Base-by-base conservation (phyloP, 768 basidiomycete species). In the Lentinula edodes region DNA sequence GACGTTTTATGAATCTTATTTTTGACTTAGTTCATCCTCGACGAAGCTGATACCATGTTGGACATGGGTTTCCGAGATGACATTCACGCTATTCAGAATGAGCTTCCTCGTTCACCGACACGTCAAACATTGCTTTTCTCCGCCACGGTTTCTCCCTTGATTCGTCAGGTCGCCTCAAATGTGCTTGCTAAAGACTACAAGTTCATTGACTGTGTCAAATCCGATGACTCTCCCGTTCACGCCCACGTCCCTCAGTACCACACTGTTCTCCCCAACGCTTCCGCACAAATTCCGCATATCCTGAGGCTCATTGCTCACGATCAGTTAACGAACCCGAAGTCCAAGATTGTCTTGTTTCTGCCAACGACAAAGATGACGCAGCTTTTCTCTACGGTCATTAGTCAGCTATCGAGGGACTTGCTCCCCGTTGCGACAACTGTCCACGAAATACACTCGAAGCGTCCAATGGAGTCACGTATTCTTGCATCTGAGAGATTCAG, bases 51-150 rank as follows among this genome's bases (percentile, higher is more conserved):
- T 68, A 91, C 89, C 0, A 79, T 96, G 12, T 78, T 98, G 10
- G 92, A 94, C 61, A 90, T 95, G 88, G 95, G 95, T 66, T 97
- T 96, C 83, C 83, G 89, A 4, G 83, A 87, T 23, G 95, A 96
- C 67, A 85, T 98, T 35, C 84, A 90, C 20, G 84, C 81, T 1
- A 93, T 96, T 66, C 73, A 81, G 34, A 69, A 75, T 4, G 80
- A 77, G 67, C 78, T 95, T n/a, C 88, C 89, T 7, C 75, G 76
- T 18, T 67, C 74, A 0, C 83, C 87, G 0, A 70, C 83, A 58
- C 86, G 93, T n/a, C 94, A 95, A 69, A 96, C 94, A 0, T 88
- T 96, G 75, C 78, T 98, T 60, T 95, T 96, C 75, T 93, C 91
- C 13, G 94, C 95, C 23, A 95, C 93, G 2, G 85, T 95, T 39